phyloP scores from a whole-genome alignment of 2,329 filamentous ascomycete genomes.

The Trichophyton equinum region DNA sequence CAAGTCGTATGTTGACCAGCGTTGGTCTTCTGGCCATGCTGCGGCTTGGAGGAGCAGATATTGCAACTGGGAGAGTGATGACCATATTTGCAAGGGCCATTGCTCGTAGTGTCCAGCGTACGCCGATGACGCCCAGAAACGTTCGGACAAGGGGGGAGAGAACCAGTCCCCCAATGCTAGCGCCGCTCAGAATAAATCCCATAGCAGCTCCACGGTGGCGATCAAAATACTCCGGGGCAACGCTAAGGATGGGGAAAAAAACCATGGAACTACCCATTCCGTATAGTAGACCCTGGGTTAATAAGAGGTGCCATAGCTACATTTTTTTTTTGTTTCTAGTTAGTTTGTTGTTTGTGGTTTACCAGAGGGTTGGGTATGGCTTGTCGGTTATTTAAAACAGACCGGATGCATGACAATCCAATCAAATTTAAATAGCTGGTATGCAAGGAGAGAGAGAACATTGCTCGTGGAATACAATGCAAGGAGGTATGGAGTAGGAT shows the following conservation, averaged over 20 bases:
- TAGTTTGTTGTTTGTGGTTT: background rate
- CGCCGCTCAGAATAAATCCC: conserved; percentile 29
- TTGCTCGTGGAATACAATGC: background rate
- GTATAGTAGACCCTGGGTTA: conserved; percentile 28
- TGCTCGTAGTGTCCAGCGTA: conserved; percentile 6
- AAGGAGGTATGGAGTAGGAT: background rate
- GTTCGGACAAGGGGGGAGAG: conserved; percentile 21
- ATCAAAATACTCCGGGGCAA: conserved; percentile 30
- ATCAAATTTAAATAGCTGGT: background rate
- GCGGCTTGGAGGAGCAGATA: conserved; percentile 9
- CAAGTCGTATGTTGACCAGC: conserved; percentile 24
- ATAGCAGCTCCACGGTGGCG: conserved; percentile 27
- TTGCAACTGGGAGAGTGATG: conserved; percentile 7
- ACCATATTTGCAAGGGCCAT: conserved; percentile 6
- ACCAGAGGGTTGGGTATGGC: background rate
- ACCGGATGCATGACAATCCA: background rate
- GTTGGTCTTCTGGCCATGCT: conserved; percentile 7
- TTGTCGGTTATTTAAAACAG: background rate
- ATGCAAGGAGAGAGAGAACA: no score
- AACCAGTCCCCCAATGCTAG: conserved; percentile 29
- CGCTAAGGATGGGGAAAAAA: conserved; percentile 29
- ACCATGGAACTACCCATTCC: conserved; percentile 29
- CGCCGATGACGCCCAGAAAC: conserved; percentile 7
- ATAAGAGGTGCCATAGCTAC: conserved; percentile 24
- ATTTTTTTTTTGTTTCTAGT: background rate